Evolutionary conservation across 1,139 yeast species (phyloP), one percentile per base, ranked within the genome.

Genomic region (Saccharomyces hybrid): DNA sequence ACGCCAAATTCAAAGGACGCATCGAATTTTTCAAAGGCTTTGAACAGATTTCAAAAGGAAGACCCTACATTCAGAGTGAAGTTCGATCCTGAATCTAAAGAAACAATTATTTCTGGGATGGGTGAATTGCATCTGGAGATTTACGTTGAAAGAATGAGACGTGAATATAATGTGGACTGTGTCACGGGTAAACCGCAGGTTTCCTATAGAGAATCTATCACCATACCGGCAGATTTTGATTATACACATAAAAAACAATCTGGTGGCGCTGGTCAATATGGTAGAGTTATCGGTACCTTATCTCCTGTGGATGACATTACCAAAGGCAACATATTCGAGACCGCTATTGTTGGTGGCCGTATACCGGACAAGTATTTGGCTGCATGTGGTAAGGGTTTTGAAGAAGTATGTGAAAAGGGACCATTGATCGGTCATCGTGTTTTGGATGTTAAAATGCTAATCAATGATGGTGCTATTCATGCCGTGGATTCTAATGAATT

Each of bases 191-290:
- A 88, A 73, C 99, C 99, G 51, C 97, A 91, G 76, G 99, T 95
- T 50, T 89, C 99, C 26, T 95, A 93, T 76, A 85, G 99, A 73
- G 99, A 95, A 76, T 86, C 99, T 46, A 84, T 93, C 60, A 77
- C 88, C 46, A 71, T 79, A 5, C 76, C 87, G 46, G 79, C 93
- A 28, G 77, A 82, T n/a, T 91, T 93, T 68, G 98, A 93, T 71
- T 89, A 83, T 76, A 88, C 96, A 34, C 98, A 91, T 77, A 93
- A 93, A 80, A 91, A 91, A 71, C 99, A 93, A 77, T 82, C 95
- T 68, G 99, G 99, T 73, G 99, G 99, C 80, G 96, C 99, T 61
- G 99, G 99, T 76, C 99, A 93, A 77, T 93, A 84, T 71, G 99
- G 96, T 73, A 85, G 95, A 76, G 97, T 93, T 64, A 88, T 91